Evolutionary conservation across 305 asterid genomes (phyloP).

Genomic region (Ajuga reptans): DNA sequence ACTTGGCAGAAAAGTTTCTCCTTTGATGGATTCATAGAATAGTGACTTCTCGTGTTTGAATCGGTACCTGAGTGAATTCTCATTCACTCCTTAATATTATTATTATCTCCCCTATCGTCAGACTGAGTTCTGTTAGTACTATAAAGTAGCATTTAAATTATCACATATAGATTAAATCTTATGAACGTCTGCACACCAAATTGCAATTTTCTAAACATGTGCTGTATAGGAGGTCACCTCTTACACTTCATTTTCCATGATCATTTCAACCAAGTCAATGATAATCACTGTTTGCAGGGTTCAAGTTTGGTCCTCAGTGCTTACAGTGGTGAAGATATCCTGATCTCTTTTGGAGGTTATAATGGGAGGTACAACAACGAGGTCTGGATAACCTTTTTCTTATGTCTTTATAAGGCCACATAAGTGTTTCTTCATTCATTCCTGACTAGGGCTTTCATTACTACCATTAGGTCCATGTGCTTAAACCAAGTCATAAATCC

Average conservation of each 20-base stretch:
- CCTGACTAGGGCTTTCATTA: constrained; percentile 21
- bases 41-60: neutral
- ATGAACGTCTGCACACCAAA: neutral
- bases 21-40: neutral
- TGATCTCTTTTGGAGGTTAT: constrained; percentile 94
- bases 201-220: neutral
- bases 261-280: neutral
- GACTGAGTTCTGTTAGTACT: neutral
- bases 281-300: constrained; percentile 49
- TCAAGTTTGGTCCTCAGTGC: constrained; percentile 82
- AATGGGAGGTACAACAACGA: constrained; percentile 95
- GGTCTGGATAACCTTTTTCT: constrained; percentile 38
- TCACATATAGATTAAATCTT: neutral
- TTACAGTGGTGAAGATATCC: constrained; percentile 69
- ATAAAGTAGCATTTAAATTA: neutral
- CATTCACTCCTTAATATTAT: neutral
- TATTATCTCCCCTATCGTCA: neutral
- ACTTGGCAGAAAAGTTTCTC: neutral
- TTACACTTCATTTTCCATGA: neutral
- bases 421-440: constrained; percentile 17
- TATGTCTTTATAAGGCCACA: constrained; percentile 3
- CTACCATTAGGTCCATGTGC: constrained; percentile 61
- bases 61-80: neutral
- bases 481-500: constrained; percentile 92
- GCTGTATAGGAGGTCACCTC: neutral